Evolutionary conservation across 305 asterid genomes (phyloP).

Genomic region (Fraxinus floribunda): DNA sequence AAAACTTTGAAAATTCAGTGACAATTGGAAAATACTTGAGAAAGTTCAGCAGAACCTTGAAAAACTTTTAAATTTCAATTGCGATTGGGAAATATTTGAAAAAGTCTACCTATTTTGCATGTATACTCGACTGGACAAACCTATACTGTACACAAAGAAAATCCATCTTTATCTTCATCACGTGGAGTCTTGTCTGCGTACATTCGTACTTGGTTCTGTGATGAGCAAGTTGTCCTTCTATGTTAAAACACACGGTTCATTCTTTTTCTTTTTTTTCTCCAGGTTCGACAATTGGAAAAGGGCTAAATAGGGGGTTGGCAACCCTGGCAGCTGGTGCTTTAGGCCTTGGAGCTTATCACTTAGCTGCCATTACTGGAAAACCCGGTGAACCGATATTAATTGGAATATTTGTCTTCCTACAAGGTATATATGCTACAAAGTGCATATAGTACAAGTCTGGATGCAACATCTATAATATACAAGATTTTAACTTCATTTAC

Average conservation of each 20-base stretch:
- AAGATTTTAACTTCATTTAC: neutral
- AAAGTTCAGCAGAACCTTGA: neutral
- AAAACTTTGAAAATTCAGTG: neutral
- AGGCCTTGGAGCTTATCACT: slow-evolving; percentile 65
- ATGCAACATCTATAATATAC: neutral
- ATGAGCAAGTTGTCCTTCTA: neutral
- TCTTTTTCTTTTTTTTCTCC: neutral
- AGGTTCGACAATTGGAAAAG: slow-evolving; percentile 82
- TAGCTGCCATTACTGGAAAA: slow-evolving; percentile 57
- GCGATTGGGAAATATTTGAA: too few relatives aligned
- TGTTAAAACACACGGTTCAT: neutral
- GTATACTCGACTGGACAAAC: neutral
- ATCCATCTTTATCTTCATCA: neutral
- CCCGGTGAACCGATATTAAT: slow-evolving; percentile 62
- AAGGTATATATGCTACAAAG: slow-evolving; percentile 36
- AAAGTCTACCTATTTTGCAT: neutral
- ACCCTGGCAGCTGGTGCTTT: slow-evolving; percentile 65
- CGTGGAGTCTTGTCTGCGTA: neutral
- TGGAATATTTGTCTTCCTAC: slow-evolving; percentile 61
- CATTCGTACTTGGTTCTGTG: neutral
- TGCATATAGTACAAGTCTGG: neutral
- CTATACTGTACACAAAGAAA: neutral
- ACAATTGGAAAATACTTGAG: neutral
- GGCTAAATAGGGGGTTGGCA: slow-evolving; percentile 69
- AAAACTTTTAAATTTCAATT: neutral